Percentiles rank a stretch among this genome's conserved stretches.
Evolutionary conservation across 352 stramenopile genomes (phyloP).

Genomic region (Phytophthora cajani): DNA sequence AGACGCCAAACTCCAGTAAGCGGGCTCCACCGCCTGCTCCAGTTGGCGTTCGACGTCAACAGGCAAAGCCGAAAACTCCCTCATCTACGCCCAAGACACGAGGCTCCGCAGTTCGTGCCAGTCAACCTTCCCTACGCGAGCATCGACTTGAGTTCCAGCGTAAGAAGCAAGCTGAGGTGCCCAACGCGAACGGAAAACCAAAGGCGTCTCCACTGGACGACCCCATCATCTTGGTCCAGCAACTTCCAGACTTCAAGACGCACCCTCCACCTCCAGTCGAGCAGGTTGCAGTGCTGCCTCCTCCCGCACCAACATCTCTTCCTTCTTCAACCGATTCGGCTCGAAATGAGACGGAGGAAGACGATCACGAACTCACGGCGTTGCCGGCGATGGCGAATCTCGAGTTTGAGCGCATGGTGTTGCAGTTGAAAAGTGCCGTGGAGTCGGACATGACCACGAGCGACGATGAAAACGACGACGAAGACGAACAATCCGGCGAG

Average conservation of each 20-base stretch:
- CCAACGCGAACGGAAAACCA: constrained; percentile 2
- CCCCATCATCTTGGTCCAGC: constrained; percentile 76
- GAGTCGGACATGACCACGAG: constrained; percentile 35
- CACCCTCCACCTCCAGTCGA: constrained; percentile 3
- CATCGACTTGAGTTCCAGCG: constrained; percentile 39
- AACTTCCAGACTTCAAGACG: constrained; percentile 51
- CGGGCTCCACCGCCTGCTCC: constrained; percentile 21
- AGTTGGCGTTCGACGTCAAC: constrained; percentile 19
- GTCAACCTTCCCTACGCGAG: constrained; percentile 28
- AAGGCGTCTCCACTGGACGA: constrained; percentile 57
- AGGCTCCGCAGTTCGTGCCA: constrained; percentile 4
- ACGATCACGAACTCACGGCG: constrained; percentile 21
- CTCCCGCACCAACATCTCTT: constrained; percentile 29
- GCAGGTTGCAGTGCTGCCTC: constrained; percentile 17
- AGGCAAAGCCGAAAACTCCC: constrained; percentile 17
- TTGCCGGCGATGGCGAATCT: constrained; percentile 46
- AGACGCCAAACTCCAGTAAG: constrained; percentile 12
- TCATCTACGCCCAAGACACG: constrained; percentile 16
- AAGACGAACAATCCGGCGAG: constrained; percentile 38
- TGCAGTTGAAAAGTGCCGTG: constrained; percentile 74
- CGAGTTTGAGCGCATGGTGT: constrained; percentile 80
- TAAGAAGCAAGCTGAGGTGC: constrained; percentile 45
- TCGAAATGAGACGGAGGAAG: constrained; percentile 21
- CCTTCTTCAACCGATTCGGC: constrained; percentile 3
- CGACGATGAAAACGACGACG: constrained; percentile 45